Percentiles rank a stretch among this genome's conserved stretches.
phyloP scores from a whole-genome alignment of 2,329 filamentous ascomycete genomes.

The Stagonosporopsis cucurbitacearum region DNA sequence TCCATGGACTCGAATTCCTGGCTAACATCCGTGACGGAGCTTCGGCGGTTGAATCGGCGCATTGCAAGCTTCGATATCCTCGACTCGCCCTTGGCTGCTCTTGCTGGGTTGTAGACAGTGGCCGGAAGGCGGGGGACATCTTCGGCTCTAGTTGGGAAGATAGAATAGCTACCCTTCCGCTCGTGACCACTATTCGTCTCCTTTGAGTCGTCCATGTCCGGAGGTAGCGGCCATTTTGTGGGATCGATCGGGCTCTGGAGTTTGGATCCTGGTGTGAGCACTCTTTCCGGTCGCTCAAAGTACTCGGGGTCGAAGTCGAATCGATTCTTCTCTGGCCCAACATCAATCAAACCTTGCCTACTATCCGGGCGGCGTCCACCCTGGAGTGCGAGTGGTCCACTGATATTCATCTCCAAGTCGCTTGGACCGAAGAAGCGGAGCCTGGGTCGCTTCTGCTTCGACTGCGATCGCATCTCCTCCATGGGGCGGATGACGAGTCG shows the following conservation, averaged over 20 bases:
- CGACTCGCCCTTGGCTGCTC: slow-evolving; percentile 21
- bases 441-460: slow-evolving; percentile 56
- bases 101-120: slow-evolving; percentile 46
- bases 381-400: slow-evolving; percentile 45
- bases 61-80: slow-evolving; percentile 40
- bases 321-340: slow-evolving; percentile 48
- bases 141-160: slow-evolving; percentile 49
- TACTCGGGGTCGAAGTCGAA: slow-evolving; percentile 44
- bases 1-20: slow-evolving; percentile 48
- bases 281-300: slow-evolving; percentile 42
- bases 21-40: slow-evolving; percentile 48
- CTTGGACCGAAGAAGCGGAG: slow-evolving; percentile 57
- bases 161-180: slow-evolving; percentile 44
- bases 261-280: slow-evolving; percentile 40
- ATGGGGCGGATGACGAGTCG: slow-evolving; percentile 61
- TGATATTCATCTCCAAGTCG: slow-evolving; percentile 52
- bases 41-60: slow-evolving; percentile 41
- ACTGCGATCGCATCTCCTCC: slow-evolving; percentile 51
- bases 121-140: slow-evolving; percentile 49
- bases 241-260: slow-evolving; percentile 40
- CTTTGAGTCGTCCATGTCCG: slow-evolving; percentile 33
- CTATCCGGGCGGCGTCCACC: slow-evolving; percentile 43
- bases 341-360: slow-evolving; percentile 46
- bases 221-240: slow-evolving; percentile 47
- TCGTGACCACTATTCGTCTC: slow-evolving; percentile 29